Conservation (phyloP, 768 basidiomycete genomes). For the Neoboletus subvelutipes region DNA sequence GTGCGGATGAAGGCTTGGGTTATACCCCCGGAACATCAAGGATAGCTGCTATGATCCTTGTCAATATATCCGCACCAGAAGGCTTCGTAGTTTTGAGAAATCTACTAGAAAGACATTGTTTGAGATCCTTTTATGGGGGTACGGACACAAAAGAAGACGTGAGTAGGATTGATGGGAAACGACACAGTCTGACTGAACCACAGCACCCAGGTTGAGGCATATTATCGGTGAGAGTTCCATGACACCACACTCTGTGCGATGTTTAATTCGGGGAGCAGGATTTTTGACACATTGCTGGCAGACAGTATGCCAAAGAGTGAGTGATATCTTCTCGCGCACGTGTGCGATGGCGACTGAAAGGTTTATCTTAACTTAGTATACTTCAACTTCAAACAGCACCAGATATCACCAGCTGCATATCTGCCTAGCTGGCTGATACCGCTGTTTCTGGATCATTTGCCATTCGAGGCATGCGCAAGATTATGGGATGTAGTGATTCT, state of each 20-base stretch:
- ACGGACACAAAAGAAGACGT: constrained; percentile 73
- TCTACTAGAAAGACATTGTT: constrained; percentile 78
- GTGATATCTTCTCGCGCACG: constrained; percentile 18
- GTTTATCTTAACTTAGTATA: constrained; percentile 54
- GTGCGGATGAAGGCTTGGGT: constrained; percentile 78
- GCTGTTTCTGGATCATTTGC: constrained; percentile 82
- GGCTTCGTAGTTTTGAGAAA: constrained; percentile 86
- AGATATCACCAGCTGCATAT: constrained; percentile 84
- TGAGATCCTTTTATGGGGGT: constrained; percentile 83
- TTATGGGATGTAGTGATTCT: constrained; percentile 86
- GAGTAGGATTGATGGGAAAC: constrained; percentile 33
- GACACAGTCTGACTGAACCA: constrained; percentile 30
- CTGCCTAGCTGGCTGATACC: constrained; percentile 80
- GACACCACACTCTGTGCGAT: not conserved
- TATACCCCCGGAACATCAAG: constrained; percentile 69
- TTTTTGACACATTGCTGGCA: constrained; percentile 89
- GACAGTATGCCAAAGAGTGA: constrained; percentile 93
- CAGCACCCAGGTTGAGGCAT: constrained; percentile 72
- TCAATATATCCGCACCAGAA: constrained; percentile 75
- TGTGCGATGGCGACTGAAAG: not conserved
- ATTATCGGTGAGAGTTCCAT: constrained; percentile 63
- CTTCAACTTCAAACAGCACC: constrained; percentile 93
- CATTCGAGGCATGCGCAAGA: constrained; percentile 86
- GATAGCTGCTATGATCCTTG: constrained; percentile 81
- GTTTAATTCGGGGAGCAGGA: constrained; percentile 45